phyloP scores from a whole-genome alignment of 139 green algal genomes.

The Coccomyxa sp. region DNA sequence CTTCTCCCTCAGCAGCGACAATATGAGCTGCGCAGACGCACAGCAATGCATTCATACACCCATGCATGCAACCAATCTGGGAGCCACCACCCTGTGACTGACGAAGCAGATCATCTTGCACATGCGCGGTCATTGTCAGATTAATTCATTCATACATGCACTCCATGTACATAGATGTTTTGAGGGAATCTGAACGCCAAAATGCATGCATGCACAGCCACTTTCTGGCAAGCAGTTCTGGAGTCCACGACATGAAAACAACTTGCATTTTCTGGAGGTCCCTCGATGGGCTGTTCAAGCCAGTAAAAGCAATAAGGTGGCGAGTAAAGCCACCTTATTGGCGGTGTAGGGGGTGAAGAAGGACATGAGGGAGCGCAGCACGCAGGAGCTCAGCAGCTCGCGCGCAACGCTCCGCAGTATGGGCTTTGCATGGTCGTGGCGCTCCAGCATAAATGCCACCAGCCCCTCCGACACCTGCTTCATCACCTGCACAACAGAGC shows the following conservation, averaged over 20 bases:
- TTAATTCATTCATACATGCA: too few species aligned
- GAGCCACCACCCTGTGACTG: too few species aligned
- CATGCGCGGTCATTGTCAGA: too few species aligned
- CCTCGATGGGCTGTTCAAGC: too few species aligned
- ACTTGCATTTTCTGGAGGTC: neutral
- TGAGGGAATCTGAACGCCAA: neutral
- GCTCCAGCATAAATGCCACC: slow-evolving; percentile 43
- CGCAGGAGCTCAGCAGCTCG: slow-evolving; percentile 57
- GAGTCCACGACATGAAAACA: neutral
- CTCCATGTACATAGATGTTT: too few species aligned
- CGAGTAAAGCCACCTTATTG: slow-evolving; percentile 21
- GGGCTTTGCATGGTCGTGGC: slow-evolving; percentile 24
- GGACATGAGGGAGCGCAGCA: slow-evolving; percentile 52
- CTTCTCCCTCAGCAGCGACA: slow-evolving; percentile 13
- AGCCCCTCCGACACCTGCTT: slow-evolving; percentile 46
- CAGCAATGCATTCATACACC: neutral
- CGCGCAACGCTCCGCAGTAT: slow-evolving; percentile 41
- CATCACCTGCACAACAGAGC: slow-evolving; percentile 27
- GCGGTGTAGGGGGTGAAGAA: slow-evolving; percentile 47
- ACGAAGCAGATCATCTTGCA: too few species aligned
- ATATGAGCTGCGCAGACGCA: slow-evolving; percentile 12
- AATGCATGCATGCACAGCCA: neutral
- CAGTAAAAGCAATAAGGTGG: neutral
- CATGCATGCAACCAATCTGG: too few species aligned
- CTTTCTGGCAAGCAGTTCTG: neutral